phyloP scores from a whole-genome alignment of 169 alveolate genomes.

The Plasmodium gaboni region DNA sequence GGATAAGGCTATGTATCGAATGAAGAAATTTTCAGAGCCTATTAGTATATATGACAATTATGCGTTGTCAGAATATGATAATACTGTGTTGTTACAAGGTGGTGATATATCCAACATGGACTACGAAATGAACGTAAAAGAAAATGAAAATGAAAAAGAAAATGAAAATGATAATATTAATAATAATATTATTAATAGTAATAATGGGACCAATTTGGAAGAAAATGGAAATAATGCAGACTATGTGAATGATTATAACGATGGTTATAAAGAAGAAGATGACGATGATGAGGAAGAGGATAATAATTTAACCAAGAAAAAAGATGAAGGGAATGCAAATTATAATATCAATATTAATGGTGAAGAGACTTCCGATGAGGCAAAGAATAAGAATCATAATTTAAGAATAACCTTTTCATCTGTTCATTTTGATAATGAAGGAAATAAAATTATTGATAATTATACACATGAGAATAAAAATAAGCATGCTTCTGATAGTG shows the following conservation, averaged over 20 bases:
- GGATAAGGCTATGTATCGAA: conserved; percentile 73
- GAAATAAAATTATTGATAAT: conserved; percentile 5
- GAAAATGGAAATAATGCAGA: neutral
- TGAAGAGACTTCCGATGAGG: neutral
- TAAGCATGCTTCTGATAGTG: conserved; percentile 47
- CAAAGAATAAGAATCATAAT: neutral
- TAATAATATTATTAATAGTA: neutral
- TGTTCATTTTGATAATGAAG: conserved; percentile 9
- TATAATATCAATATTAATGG: too few species aligned
- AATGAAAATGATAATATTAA: neutral
- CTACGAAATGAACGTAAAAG: neutral
- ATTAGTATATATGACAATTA: conserved; percentile 35
- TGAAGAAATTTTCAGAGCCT: conserved; percentile 71
- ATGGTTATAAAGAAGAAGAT: neutral
- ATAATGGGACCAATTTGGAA: neutral
- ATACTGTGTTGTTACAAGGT: neutral
- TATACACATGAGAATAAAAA: neutral
- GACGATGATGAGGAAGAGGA: neutral
- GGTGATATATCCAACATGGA: neutral
- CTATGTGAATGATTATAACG: neutral
- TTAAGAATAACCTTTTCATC: neutral
- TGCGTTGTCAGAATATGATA: conserved; percentile 1
- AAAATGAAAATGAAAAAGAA: neutral
- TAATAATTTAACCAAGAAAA: too few species aligned
- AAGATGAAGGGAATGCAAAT: too few species aligned